These are phyloP conservation scores for Eimeria praecox DNA, from an alignment of 169 alveolate genomes.

Conservation along the genomic window DNA sequence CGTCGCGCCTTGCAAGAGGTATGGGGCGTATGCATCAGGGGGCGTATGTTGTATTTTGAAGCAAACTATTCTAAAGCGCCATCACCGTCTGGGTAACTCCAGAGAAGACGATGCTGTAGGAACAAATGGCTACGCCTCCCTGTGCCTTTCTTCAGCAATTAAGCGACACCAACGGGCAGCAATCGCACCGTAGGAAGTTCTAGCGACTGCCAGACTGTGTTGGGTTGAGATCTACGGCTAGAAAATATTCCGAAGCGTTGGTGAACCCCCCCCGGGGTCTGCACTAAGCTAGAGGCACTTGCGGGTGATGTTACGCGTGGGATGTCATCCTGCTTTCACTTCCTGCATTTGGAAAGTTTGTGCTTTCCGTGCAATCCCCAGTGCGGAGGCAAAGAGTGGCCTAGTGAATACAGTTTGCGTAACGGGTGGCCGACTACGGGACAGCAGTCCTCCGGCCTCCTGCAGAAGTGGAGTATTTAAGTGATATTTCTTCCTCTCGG, in stretches of 20 bases:
- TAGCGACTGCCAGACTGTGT: background rate
- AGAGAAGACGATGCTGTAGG: background rate
- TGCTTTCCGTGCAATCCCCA: background rate
- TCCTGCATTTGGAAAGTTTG: background rate
- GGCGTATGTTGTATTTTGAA: background rate
- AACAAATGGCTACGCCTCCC: background rate
- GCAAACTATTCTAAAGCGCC: background rate
- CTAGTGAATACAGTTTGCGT: background rate
- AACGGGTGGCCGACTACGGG: background rate
- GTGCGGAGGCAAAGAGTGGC: background rate
- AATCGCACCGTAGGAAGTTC: background rate
- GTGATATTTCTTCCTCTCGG: background rate
- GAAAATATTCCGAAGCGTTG: too few relatives aligned
- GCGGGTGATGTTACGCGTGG: background rate
- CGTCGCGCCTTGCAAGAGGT: background rate
- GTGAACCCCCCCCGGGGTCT: too few relatives aligned
- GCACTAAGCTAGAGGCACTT: background rate
- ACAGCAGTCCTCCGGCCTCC: background rate
- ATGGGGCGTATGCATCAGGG: background rate
- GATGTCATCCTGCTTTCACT: background rate
- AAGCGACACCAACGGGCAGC: background rate
- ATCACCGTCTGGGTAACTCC: background rate
- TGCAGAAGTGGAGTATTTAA: background rate
- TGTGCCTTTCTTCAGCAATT: background rate
- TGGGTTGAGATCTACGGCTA: background rate